These are phyloP conservation scores for Sambucus nigra DNA, from an alignment of 129 eudicot genomes.

Conservation along the genomic window DNA sequence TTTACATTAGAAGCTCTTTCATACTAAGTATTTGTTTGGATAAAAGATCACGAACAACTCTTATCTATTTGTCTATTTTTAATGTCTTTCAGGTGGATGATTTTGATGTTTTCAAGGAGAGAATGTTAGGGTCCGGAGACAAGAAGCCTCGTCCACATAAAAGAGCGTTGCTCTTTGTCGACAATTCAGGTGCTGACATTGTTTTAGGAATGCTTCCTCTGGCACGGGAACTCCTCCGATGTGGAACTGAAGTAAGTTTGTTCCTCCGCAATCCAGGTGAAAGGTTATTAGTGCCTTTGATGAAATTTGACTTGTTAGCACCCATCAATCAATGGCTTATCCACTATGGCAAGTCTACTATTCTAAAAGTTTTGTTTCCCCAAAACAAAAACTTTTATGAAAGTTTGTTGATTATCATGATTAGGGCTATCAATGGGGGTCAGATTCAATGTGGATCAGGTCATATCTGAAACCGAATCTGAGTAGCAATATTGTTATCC, in stretches of 20 bases:
- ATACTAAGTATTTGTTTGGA: background rate
- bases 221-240: conserved; percentile 86
- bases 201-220: conserved; percentile 97
- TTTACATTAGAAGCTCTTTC: background rate
- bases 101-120: conserved; percentile 72
- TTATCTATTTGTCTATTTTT: background rate
- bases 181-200: conserved; percentile 94
- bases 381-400: no score
- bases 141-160: conserved; percentile 48
- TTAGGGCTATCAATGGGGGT: no score
- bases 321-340: background rate
- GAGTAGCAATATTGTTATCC: no score
- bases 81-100: conserved; percentile 66
- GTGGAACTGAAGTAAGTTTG: conserved; percentile 88
- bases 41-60: background rate
- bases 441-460: no score
- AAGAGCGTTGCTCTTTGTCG: conserved; percentile 93
- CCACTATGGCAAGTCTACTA: background rate
- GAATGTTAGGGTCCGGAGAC: conserved; percentile 58
- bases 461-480: no score
- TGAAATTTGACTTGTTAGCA: background rate
- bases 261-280: background rate
- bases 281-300: background rate
- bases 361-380: background rate
- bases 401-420: no score